Evolutionary conservation across 768 basidiomycete genomes (phyloP), one percentile per base, ranked within the genome.

Genomic region (Sporobolomyces phaffii): DNA sequence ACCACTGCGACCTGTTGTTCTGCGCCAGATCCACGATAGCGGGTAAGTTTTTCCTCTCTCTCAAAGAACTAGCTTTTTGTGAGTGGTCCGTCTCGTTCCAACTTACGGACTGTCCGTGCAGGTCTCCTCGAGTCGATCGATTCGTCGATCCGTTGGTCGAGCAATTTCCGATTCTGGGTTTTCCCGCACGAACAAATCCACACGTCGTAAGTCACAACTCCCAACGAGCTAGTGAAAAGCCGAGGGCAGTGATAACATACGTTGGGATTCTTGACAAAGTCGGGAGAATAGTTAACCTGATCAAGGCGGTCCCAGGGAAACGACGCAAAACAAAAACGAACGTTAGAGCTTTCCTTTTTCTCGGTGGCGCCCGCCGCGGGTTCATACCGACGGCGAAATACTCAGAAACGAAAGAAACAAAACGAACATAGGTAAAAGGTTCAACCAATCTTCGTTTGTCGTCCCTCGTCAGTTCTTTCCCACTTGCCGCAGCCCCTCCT

Each of bases 1-100:
- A 64, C 68, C 1, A 69, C 68, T 14, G 41, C 52, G 11, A 69
- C 38, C 26, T 69, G 68, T 17, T 64, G 47, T 14, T 64, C 68
- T 69, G 62, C 24, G 40, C 38, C 7, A 9, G 7, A 31, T 11
- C 1, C 7, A 22, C 26, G 9, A 15, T 20, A 54, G 34, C 14
- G 26, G n/a, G 51, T 62, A 26, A 62, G 41, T 31, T 14, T 47
- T 9, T 47, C 14, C 8, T 15, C 15, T 8, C 45, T n/a, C n/a
- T n/a, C n/a, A n/a, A n/a, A n/a, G n/a, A 29, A 33, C 26, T n/a
- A 14, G 41, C 2, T 20, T 5, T 14, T 18, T 14, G 5, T 8
- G 2, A 41, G 38, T 11, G 29, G 7, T 3, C 13, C 15, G 20
- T 44, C 43, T 14, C 9, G 26, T 14, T 18, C 41, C 13, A 5